These are phyloP conservation scores for Pterocarpus santalinus DNA, from an alignment of 306 rosid genomes.

Conservation along the genomic window DNA sequence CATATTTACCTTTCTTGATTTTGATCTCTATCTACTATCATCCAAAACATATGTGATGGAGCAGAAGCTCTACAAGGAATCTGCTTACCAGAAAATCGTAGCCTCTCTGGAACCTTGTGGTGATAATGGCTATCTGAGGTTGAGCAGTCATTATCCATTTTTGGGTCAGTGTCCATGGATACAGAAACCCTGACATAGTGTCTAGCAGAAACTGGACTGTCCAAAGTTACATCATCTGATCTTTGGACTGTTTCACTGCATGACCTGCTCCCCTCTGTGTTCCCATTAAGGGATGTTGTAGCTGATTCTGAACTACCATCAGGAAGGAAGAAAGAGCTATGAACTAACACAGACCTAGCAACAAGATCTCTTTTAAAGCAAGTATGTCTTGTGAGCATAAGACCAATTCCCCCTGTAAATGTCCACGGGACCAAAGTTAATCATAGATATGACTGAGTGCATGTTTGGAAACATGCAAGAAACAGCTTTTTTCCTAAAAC, in stretches of 20 bases:
- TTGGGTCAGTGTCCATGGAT: constrained; percentile 75
- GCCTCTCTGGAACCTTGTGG: constrained; percentile 63
- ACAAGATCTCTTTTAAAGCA: constrained; percentile 83
- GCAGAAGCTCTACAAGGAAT: constrained; percentile 70
- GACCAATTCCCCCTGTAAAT: constrained; percentile 89
- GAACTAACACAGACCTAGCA: constrained; percentile 71
- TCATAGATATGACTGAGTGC: constrained; percentile 1
- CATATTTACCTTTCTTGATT: constrained; percentile 74
- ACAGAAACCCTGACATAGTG: constrained; percentile 62
- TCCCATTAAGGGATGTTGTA: constrained; percentile 91
- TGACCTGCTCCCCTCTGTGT: constrained; percentile 80
- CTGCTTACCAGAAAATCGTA: constrained; percentile 88
- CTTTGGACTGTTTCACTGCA: constrained; percentile 89
- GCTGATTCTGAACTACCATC: constrained; percentile 98
- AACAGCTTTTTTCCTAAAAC: too few species aligned
- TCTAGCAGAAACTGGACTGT: constrained; percentile 79
- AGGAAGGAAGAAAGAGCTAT: constrained; percentile 69
- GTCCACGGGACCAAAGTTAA: constrained; percentile 42
- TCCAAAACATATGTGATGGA: constrained; percentile 56
- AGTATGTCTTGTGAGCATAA: constrained; percentile 89
- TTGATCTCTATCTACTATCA: constrained; percentile 81
- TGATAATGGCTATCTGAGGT: constrained; percentile 72
- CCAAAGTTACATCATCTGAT: constrained; percentile 93
- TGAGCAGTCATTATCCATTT: constrained; percentile 84
- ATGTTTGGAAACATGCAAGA: neutral